Conservation (phyloP, 306 rosid species). For the Sindora glabra region DNA sequence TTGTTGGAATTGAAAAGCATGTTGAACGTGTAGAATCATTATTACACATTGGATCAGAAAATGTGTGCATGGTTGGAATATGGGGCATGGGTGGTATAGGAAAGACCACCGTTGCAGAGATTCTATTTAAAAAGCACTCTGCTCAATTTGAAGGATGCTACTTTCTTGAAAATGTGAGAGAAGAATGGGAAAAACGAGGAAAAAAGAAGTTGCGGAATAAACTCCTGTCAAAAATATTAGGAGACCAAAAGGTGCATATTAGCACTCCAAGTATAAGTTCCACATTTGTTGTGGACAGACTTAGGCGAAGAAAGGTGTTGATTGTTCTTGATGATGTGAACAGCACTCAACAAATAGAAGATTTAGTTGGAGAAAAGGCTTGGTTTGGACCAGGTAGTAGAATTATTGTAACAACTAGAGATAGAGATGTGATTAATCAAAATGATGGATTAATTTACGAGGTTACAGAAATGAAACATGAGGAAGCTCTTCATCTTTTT, state of each 20-base stretch:
- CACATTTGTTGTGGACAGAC: neutral
- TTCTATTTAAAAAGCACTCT: too few relatives aligned
- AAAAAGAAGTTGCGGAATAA: neutral
- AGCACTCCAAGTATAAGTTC: neutral
- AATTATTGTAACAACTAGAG: too few relatives aligned
- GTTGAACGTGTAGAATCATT: too few relatives aligned
- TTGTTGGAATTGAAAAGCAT: too few relatives aligned
- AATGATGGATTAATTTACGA: too few relatives aligned
- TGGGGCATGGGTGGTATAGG: too few relatives aligned
- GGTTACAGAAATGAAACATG: neutral
- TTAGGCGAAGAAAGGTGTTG: neutral
- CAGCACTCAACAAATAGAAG: neutral
- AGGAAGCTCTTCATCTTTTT: slow-evolving; percentile 25
- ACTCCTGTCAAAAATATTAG: neutral
- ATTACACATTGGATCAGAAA: too few relatives aligned
- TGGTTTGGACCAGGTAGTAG: neutral
- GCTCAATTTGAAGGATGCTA: too few relatives aligned
- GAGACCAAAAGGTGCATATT: neutral
- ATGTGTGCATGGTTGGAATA: too few relatives aligned
- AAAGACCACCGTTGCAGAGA: too few relatives aligned
- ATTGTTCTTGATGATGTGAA: slow-evolving; percentile 9
- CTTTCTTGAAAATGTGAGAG: neutral
- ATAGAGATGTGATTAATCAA: too few relatives aligned
- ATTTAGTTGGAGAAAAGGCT: neutral
- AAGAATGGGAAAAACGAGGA: neutral